Base-by-base conservation (phyloP, 1,284 basidiomycete genomes). In the Moesziomyces sp. region DNA sequence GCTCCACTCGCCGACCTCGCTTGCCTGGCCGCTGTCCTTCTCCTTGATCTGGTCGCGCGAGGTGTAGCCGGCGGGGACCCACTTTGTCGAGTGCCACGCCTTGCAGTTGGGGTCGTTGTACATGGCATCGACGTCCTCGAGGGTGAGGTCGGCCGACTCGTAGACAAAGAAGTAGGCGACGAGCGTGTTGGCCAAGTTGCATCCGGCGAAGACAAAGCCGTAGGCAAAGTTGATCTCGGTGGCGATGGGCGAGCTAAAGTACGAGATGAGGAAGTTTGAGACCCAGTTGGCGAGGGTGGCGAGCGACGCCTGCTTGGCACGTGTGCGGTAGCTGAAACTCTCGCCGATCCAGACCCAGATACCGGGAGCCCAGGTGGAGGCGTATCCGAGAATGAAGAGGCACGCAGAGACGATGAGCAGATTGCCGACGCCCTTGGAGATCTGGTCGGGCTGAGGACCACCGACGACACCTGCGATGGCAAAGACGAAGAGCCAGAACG, bases 81-180 rank as follows among this genome's bases (percentile, higher is more conserved):
- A 86, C 51, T 76, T 82, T 40, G 86, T 77, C 16, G 89, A 90
- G 28, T 86, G 90, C 90, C 90, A 91, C 7, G 91, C 88, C 81
- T 88, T 90, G 85, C 88, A 89, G 3, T 82, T 80, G 9, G 88
- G 88, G 83, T 91, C 90, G 80, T 88, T 88, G 86, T 92, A 92
- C 91, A 92, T 92, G 86, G 86, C 85, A 81, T 92, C 89, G 51
- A 92, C 90, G 64, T 85, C 87, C 84, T 92, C 91, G 33, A 92
- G 87, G 11, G 89, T 88, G 53, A 92, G 86, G 73, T 89, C 88
- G 8, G 89, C 88, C 14, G 89, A 89, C 80, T 92, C 91, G 86
- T 92, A 92, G 3, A 93, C 87, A 88, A 92, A 92, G 80, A 92
- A 87, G 83, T 87, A 92, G 7, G 92, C 91, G 67, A 92, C 86